These are phyloP conservation scores for Cryptosporidium viatorum DNA, from an alignment of 169 alveolate genomes.

Conservation along the genomic window DNA sequence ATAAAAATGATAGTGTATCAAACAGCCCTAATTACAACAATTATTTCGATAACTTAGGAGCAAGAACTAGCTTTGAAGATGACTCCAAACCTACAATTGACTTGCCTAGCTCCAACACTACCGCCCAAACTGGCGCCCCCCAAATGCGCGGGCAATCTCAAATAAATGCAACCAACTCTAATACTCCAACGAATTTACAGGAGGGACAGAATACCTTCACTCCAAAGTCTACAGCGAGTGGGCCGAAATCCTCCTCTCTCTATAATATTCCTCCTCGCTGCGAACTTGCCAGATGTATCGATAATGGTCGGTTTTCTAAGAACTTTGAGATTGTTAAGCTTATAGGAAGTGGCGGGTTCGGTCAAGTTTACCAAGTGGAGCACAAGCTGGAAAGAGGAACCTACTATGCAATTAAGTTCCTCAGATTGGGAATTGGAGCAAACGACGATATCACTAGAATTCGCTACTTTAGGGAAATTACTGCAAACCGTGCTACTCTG, in stretches of 20 bases:
- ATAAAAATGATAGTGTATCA: neutral
- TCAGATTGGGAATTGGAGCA: conserved; percentile 83
- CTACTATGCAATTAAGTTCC: conserved; percentile 88
- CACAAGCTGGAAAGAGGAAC: conserved; percentile 90
- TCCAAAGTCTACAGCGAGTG: conserved; percentile 36
- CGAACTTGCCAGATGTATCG: conserved; percentile 76
- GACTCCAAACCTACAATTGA: conserved; percentile 10
- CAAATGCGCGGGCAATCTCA: neutral
- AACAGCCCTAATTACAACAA: neutral
- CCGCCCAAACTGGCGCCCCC: conserved; percentile 3
- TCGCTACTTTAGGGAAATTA: conserved; percentile 89
- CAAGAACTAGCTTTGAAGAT: conserved; percentile 30
- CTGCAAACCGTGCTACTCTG: conserved; percentile 88
- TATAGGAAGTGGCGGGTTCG: conserved; percentile 92
- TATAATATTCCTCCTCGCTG: conserved; percentile 53
- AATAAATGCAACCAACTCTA: neutral
- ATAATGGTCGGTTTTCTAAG: conserved; percentile 88
- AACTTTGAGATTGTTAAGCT: conserved; percentile 85
- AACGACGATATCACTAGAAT: conserved; percentile 86
- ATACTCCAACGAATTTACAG: conserved; percentile 16
- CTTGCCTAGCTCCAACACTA: conserved; percentile 1
- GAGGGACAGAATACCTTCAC: neutral
- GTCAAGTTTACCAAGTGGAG: conserved; percentile 88
- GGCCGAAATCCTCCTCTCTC: conserved; percentile 56
- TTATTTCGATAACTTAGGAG: conserved; percentile 1